Base-by-base conservation (phyloP, 345 rosid species). In the Eucalyptus melliodora region DNA sequence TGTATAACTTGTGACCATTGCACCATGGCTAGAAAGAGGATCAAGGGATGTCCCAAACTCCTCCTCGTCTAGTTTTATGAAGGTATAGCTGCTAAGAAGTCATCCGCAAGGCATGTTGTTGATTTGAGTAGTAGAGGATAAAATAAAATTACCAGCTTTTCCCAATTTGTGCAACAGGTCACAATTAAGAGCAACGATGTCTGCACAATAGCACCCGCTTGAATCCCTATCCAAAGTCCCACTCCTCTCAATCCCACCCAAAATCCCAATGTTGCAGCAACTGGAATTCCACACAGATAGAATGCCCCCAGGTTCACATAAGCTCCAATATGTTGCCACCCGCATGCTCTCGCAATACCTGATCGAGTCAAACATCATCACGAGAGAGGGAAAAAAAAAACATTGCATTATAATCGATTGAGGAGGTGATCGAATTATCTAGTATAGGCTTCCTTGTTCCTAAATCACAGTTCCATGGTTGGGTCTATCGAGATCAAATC, bases 311-410 rank as follows among this genome's bases (percentile, higher is more conserved):
- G 95, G 91, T 96, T 97, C 15, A 97, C 92, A 90, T 92, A 94
- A 40, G 98, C 99, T 86, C 98, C 99, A 47, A 95, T 91, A 60
- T 96, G 92, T 91, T 97, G 99, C 99, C 99, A 96, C 60, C 99
- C 99, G 34, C 95, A 94, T 82, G 95, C 99, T 90, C 98, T 96
- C 12, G 97, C 96, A 91, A 96, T 90, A 51, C 99, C 98, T 96
- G 87, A 77, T 77, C 16, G 15, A 77, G 83, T 26, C 2, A 77
- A 77, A 37, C 83, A 77, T 21, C 45, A 77, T 77, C 45, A 37
- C 45, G 4, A 34, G 8, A 23, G 26, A 40, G 24, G 42, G 7
- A 21, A 24, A 12, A 23, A 12, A 23, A 72, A 37, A 23, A 2
- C 13, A 19, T 17, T 16, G 82, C 82, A 34, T 72, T 17, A 24